Evolutionary conservation across 352 stramenopile species (phyloP).

Genomic region (Pythium oligandrum): DNA sequence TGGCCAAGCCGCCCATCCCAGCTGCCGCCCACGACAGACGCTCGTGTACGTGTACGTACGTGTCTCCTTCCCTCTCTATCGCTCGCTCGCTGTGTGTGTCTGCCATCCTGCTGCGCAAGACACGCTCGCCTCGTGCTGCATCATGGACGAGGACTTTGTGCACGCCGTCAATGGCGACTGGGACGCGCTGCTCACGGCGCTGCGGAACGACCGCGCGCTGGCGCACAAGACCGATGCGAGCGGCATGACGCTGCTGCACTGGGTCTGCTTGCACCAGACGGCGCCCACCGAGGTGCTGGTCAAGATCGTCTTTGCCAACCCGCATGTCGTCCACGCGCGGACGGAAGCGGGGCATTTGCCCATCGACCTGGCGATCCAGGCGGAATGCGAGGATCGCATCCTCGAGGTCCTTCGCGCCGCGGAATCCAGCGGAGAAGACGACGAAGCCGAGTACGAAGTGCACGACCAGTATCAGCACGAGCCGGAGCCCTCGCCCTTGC

Average conservation of each 20-base stretch:
- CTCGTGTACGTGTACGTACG: no score
- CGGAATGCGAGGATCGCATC: conserved; percentile 68
- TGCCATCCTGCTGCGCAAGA: no score
- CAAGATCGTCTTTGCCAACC: conserved; percentile 79
- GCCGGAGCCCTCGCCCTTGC: no score
- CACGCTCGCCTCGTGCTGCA: neutral
- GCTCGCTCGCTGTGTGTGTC: no score
- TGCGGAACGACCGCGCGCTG: conserved; percentile 58
- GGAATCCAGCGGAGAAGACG: conserved; percentile 29
- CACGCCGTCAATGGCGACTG: conserved; percentile 80
- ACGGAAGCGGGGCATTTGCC: conserved; percentile 74
- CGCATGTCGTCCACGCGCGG: conserved; percentile 57
- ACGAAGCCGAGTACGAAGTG: conserved; percentile 14
- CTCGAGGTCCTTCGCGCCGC: conserved; percentile 65
- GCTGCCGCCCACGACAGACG: no score
- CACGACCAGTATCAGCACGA: no score
- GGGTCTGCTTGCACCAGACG: conserved; percentile 75
- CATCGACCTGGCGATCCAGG: conserved; percentile 70
- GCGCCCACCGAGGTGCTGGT: conserved; percentile 68
- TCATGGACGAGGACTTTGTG: conserved; percentile 72
- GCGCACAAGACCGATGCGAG: conserved; percentile 54
- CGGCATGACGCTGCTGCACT: conserved; percentile 78
- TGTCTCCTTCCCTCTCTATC: no score
- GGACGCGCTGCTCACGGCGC: conserved; percentile 56
- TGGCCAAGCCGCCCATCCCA: no score